These are phyloP conservation scores for Tolypocladium tundrense DNA, from an alignment of 2,329 filamentous ascomycete genomes.

Conservation along the genomic window DNA sequence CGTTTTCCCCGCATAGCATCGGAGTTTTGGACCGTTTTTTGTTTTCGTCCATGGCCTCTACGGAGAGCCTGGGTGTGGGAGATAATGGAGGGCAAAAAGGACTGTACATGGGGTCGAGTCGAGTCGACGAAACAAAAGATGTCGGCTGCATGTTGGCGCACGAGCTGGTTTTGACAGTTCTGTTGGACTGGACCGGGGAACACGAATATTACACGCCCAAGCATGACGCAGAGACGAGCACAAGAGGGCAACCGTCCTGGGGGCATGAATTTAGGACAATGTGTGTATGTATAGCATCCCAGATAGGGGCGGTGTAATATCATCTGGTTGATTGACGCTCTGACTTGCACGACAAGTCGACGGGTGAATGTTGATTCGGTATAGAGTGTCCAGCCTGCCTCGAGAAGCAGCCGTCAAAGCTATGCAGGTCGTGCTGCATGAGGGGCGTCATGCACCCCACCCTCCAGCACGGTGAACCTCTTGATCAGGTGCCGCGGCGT, in stretches of 20 bases:
- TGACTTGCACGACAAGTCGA: neutral
- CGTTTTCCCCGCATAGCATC: conserved; percentile 10
- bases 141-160: neutral
- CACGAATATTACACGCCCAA: neutral
- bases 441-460: neutral
- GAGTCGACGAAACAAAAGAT: neutral
- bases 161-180: neutral
- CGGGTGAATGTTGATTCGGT: too few relatives aligned
- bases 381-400: neutral
- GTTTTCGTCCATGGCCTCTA: neutral
- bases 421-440: neutral
- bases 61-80: neutral
- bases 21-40: conserved; percentile 7
- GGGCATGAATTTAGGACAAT: neutral
- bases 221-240: neutral
- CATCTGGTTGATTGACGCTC: neutral
- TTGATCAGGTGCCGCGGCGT: neutral
- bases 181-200: neutral
- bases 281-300: neutral
- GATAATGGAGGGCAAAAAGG: neutral
- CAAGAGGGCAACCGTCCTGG: neutral
- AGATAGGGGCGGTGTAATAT: neutral
- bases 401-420: neutral
- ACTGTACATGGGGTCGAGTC: neutral
- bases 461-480: neutral